phyloP scores from a whole-genome alignment of 2,329 filamentous ascomycete species.

The Cytospora leucostoma region DNA sequence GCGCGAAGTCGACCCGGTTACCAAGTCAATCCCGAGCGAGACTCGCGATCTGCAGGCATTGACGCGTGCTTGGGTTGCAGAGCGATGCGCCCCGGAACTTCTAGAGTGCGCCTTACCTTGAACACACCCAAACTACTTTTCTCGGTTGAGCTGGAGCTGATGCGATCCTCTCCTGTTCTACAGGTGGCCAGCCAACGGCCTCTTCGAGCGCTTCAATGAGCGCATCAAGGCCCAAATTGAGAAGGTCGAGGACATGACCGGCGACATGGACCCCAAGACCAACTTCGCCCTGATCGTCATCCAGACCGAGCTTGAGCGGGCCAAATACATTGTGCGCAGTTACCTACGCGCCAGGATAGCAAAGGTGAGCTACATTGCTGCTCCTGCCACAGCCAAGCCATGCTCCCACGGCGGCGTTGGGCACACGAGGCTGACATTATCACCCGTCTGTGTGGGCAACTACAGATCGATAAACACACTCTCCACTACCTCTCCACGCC shows the following conservation, averaged over 20 bases:
- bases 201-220: conserved; percentile 81
- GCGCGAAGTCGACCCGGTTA: conserved; percentile 66
- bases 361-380: conserved; percentile 62
- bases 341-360: conserved; percentile 82
- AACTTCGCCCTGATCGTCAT: conserved; percentile 94
- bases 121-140: conserved; percentile 29
- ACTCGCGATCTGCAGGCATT: conserved; percentile 82
- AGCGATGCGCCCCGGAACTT: conserved; percentile 87
- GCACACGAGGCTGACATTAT: conserved; percentile 12
- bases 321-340: conserved; percentile 85
- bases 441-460: background rate
- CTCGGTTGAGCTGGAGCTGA: background rate
- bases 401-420: background rate
- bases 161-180: background rate
- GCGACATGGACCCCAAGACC: conserved; percentile 82
- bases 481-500: conserved; percentile 69
- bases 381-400: background rate
- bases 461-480: conserved; percentile 73
- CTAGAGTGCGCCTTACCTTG: conserved; percentile 60
- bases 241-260: conserved; percentile 61
- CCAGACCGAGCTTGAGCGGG: conserved; percentile 93
- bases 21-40: conserved; percentile 56
- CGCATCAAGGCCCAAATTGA: conserved; percentile 48
- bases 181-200: conserved; percentile 66
- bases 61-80: conserved; percentile 90